Evolutionary conservation across 768 basidiomycete species (phyloP).

Genomic region (Hortiboletus flavorubellus): DNA sequence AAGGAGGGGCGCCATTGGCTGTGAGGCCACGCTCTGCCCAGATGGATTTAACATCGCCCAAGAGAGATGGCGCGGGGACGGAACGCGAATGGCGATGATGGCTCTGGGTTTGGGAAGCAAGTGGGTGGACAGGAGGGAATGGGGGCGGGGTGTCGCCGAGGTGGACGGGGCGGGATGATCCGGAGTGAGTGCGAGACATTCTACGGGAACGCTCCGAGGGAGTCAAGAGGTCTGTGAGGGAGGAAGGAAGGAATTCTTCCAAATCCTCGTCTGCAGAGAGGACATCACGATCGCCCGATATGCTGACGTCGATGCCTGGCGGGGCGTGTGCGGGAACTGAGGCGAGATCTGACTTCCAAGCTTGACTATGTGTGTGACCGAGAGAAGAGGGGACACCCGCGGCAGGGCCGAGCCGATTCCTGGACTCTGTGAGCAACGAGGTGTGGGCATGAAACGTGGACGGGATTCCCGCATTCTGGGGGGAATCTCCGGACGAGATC

Average conservation of each 20-base stretch:
- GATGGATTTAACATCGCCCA: slow-evolving; percentile 75
- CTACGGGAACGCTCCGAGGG: slow-evolving; percentile 82
- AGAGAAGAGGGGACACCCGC: slow-evolving; percentile 63
- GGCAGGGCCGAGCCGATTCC: slow-evolving; percentile 27
- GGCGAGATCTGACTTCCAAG: slow-evolving; percentile 27
- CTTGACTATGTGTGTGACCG: slow-evolving; percentile 33
- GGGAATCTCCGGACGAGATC: slow-evolving; percentile 32
- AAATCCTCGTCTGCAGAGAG: slow-evolving; percentile 58
- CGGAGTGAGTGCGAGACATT: slow-evolving; percentile 71
- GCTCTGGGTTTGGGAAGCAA: slow-evolving; percentile 13
- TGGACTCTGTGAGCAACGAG: slow-evolving; percentile 36
- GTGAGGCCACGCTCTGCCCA: slow-evolving; percentile 62
- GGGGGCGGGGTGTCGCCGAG: slow-evolving; percentile 20
- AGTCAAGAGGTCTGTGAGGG: slow-evolving; percentile 84
- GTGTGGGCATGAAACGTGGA: slow-evolving; percentile 82
- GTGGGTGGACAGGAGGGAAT: slow-evolving; percentile 6
- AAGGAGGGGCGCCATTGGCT: slow-evolving; percentile 32
- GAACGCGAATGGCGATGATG: slow-evolving; percentile 77
- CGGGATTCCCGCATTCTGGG: slow-evolving; percentile 42
- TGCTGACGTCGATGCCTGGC: slow-evolving; percentile 15
- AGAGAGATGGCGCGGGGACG: slow-evolving; percentile 71
- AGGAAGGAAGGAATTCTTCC: slow-evolving; percentile 88
- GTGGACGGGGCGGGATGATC: slow-evolving; percentile 28
- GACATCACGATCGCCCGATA: slow-evolving; percentile 44
- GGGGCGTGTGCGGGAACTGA: slow-evolving; percentile 17